Base-by-base conservation (phyloP, 2,329 filamentous ascomycete species). In the Mariannaea sp. region DNA sequence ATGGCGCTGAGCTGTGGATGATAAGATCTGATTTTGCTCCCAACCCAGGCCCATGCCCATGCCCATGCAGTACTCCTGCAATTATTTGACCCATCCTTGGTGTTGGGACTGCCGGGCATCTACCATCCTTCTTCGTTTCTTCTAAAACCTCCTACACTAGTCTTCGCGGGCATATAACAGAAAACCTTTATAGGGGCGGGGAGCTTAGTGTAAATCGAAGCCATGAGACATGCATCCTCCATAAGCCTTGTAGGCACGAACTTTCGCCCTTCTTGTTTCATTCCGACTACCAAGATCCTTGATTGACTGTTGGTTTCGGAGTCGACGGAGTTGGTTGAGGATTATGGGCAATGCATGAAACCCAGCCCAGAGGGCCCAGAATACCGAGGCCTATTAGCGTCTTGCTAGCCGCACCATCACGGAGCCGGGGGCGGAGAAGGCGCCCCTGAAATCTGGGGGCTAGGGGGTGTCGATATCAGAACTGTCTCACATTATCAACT, bases 391-490 rank as follows among this genome's bases (percentile, higher is more conserved):
- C 38, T 44, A 35, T 50, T 52, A 55, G 50, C 39, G 55, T 49
- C 42, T 47, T 29, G 44, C 49, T 56, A 49, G 49, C 44, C 45
- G 54, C 45, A 41, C 49, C 22, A 54, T 48, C 35, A 38, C 39
- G 45, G 41, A 36, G 50, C 41, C 20, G 36, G 53, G 46, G 49
- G 56, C 41, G 62, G 57, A 48, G 61, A 56, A 32, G 54, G 48
- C 49, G 48, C 54, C 61, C 63, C 63, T 65, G 63, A 65, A 65
- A 65, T 65, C 63, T 65, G 63, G 62, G 57, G 63, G 48, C 49
- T 24, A 38, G 51, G 52, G 50, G 57, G 63, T 41, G 63, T 60
- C 55, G 49, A 47, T 56, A 56, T 20, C 29, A 39, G 10, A 20
- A 13, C 41, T 41, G n/a, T 56, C 57, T 59, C 52, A 26, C 22